Conservation (phyloP, 108 stramenopile genomes). For the Nannochloropsis oceanica region DNA sequence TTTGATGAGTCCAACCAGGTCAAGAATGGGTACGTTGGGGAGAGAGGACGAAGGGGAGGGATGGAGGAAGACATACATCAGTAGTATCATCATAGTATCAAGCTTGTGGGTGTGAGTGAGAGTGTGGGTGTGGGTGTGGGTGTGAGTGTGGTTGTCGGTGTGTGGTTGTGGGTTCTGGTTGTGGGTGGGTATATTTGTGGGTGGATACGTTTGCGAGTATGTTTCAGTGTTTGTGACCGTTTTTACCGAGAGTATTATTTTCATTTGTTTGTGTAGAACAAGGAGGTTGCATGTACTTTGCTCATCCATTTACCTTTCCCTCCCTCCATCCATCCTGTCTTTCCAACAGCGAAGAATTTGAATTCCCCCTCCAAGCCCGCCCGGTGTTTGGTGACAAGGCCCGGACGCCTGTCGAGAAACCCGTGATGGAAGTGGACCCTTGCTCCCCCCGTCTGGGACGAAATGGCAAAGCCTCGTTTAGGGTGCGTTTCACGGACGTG, state of each 20-base stretch:
- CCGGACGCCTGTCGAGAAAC: background rate
- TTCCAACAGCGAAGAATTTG: background rate
- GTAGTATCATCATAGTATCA: background rate
- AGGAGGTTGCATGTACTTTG: background rate
- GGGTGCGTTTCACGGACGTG: constrained; percentile 64
- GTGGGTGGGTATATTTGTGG: too few species aligned
- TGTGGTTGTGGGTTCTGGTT: too few species aligned
- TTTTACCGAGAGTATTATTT: too few species aligned
- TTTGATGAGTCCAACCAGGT: background rate
- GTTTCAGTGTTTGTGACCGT: too few species aligned
- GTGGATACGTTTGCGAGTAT: too few species aligned
- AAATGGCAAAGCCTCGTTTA: constrained; percentile 29
- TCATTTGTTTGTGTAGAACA: too few species aligned
- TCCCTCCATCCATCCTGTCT: background rate
- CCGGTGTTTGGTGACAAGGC: background rate
- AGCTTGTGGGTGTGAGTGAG: too few species aligned
- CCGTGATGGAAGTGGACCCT: background rate
- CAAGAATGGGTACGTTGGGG: background rate
- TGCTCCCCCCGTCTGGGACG: background rate
- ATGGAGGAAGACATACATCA: background rate
- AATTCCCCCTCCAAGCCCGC: background rate
- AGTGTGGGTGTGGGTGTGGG: too few species aligned
- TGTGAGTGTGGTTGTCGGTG: too few species aligned
- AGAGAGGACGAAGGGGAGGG: background rate
- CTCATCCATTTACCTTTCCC: background rate